phyloP scores from a whole-genome alignment of 768 basidiomycete species.

The Dioszegia crocea region DNA sequence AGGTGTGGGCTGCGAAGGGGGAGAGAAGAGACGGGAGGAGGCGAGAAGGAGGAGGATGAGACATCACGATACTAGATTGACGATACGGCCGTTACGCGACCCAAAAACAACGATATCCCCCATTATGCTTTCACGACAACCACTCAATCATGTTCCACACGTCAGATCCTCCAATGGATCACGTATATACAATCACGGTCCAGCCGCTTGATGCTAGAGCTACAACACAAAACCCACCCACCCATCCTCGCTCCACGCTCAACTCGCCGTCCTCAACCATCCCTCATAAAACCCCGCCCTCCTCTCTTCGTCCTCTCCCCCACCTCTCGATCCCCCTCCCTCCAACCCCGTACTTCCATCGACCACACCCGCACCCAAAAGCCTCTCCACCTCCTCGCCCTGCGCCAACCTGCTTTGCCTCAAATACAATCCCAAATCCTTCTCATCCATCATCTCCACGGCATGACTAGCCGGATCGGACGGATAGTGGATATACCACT shows the following conservation, averaged over 20 bases:
- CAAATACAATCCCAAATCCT: slow-evolving; percentile 44
- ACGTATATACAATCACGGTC: no score
- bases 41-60: neutral
- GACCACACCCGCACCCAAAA: neutral
- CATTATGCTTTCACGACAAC: no score
- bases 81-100: neutral
- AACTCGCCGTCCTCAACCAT: slow-evolving; percentile 5
- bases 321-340: neutral
- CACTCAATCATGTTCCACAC: no score
- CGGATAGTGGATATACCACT: slow-evolving; percentile 44
- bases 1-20: neutral
- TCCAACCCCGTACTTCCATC: neutral
- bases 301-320: slow-evolving; percentile 4
- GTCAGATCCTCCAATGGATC: no score
- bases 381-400: slow-evolving; percentile 20
- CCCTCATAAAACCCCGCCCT: slow-evolving; percentile 9
- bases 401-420: slow-evolving; percentile 28
- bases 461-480: slow-evolving; percentile 32
- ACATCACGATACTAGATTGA: neutral
- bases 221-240: neutral
- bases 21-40: neutral
- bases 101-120: neutral
- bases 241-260: neutral
- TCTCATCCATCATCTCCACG: slow-evolving; percentile 37
- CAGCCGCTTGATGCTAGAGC: no score